Evolutionary conservation across 208 protist genomes (phyloP).

Genomic region (Vickermania spadyakhi): DNA sequence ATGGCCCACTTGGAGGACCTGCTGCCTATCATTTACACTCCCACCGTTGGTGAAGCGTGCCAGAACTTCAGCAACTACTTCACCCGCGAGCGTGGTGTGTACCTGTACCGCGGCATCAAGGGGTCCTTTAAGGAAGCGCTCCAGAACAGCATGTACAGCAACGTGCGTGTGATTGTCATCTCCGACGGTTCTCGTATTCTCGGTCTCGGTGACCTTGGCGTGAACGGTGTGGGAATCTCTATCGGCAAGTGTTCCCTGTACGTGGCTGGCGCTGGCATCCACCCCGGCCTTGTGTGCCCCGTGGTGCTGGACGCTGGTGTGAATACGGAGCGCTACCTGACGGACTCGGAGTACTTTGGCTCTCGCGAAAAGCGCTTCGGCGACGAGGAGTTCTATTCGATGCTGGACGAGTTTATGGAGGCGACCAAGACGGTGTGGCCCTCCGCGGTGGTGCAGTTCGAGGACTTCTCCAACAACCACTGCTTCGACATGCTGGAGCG

Average conservation of each 20-base stretch:
- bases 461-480: constrained; percentile 94
- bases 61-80: constrained; percentile 82
- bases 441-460: constrained; percentile 88
- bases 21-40: constrained; percentile 86
- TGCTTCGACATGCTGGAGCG: constrained; percentile 91
- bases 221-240: constrained; percentile 94
- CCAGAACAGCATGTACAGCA: constrained; percentile 49
- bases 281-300: constrained; percentile 80
- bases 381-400: constrained; percentile 73
- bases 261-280: constrained; percentile 81
- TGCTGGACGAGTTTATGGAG: constrained; percentile 92
- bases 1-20: constrained; percentile 56
- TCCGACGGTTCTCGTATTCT: constrained; percentile 95
- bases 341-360: constrained; percentile 82
- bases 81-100: constrained; percentile 81
- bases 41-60: constrained; percentile 91
- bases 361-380: constrained; percentile 45
- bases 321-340: constrained; percentile 76
- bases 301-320: constrained; percentile 88
- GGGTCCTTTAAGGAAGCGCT: constrained; percentile 79
- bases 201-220: constrained; percentile 90
- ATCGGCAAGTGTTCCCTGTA: constrained; percentile 93
- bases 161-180: constrained; percentile 92
- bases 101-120: constrained; percentile 73
- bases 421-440: constrained; percentile 78